Conservation (phyloP, 441 rosid species). For the Populus hybrid region DNA sequence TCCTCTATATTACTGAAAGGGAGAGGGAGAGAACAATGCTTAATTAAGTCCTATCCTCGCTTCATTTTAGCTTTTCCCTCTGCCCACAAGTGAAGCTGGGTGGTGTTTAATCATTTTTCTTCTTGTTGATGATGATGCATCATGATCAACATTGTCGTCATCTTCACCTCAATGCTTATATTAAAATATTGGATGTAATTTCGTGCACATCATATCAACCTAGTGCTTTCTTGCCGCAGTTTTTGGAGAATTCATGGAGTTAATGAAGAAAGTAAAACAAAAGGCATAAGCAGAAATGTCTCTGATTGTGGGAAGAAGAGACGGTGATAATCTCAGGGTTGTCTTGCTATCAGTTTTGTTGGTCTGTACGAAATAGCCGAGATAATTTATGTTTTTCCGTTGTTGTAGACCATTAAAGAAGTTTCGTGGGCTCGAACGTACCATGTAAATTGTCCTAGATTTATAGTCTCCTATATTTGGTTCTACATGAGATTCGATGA, state of each 20-base stretch:
- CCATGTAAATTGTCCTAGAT: no score
- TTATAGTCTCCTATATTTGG: no score
- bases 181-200: background rate
- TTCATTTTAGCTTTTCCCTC: background rate
- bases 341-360: background rate
- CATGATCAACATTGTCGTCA: no score
- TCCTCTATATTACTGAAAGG: background rate
- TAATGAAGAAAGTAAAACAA: no score
- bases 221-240: conserved; percentile 30
- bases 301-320: background rate
- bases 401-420: no score
- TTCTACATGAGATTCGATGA: no score
- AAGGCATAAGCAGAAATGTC: conserved; percentile 27
- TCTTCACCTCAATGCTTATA: background rate
- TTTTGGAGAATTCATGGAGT: conserved; percentile 51
- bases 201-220: background rate
- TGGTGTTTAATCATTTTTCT: background rate
- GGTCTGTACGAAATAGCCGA: background rate
- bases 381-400: background rate
- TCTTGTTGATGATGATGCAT: background rate
- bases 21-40: background rate
- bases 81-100: background rate
- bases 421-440: no score
- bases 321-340: background rate
- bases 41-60: background rate